These are phyloP conservation scores for Fusarium xylarioides DNA, from an alignment of 2,329 filamentous ascomycete genomes.

Conservation along the genomic window DNA sequence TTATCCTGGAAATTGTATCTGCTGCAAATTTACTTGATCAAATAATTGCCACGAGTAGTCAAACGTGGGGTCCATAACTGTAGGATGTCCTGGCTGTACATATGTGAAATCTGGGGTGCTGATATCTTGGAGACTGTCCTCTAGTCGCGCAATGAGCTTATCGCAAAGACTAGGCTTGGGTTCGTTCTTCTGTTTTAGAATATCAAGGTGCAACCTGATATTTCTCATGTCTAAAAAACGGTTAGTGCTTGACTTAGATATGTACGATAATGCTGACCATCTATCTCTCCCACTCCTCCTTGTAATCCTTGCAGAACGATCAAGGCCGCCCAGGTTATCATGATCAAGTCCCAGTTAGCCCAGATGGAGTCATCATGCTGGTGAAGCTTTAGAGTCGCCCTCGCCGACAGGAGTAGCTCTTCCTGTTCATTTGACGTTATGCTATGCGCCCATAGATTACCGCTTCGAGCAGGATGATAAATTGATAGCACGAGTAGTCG, in stretches of 20 bases:
- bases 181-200: conserved; percentile 4
- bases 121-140: conserved; percentile 12
- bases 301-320: conserved; percentile 9
- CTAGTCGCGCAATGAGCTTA: background rate
- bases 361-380: conserved; percentile 12
- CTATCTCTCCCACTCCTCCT: conserved; percentile 7
- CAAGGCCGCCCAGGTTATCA: conserved; percentile 10
- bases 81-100: background rate
- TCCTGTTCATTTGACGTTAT: conserved; percentile 16
- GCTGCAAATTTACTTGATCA: conserved; percentile 14
- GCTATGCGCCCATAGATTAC: background rate
- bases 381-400: background rate
- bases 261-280: background rate
- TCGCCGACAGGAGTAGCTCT: conserved; percentile 1
- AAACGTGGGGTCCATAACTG: conserved; percentile 5
- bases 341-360: conserved; percentile 17
- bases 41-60: conserved; percentile 18
- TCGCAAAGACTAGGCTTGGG: conserved; percentile 13
- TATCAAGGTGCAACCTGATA: conserved; percentile 10
- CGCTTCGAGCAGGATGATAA: conserved; percentile 1
- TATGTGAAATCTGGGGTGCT: conserved; percentile 10
- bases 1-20: conserved; percentile 7
- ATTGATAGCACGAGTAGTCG: background rate
- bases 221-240: conserved; percentile 1
- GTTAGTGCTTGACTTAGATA: background rate